Conservation (phyloP, 108 stramenopile genomes). For the Hondaea fermentalgiana region DNA sequence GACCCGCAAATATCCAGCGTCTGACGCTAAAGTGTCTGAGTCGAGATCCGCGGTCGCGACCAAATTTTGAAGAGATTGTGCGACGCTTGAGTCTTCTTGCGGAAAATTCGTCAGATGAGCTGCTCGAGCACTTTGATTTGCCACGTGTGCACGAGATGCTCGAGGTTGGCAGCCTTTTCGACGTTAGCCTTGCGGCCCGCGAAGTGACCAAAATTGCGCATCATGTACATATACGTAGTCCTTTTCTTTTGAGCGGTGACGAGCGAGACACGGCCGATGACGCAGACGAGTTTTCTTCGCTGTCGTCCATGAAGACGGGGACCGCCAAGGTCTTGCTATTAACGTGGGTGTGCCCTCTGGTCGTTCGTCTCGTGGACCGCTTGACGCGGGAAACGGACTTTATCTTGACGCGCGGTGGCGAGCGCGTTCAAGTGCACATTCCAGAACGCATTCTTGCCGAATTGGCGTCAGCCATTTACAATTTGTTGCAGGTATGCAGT, state of each 20-base stretch:
- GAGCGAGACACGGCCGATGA: not conserved
- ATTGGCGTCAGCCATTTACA: not conserved
- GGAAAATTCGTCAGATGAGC: not conserved
- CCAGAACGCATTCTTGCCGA: not conserved
- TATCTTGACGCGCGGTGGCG: not conserved
- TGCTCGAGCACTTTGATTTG: constrained; percentile 1
- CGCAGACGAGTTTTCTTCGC: not conserved
- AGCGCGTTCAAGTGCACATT: not conserved
- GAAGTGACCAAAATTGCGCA: not conserved
- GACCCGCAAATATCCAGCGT: not conserved
- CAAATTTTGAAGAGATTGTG: constrained; percentile 15
- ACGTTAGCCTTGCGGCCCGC: not conserved
- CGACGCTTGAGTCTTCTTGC: not conserved
- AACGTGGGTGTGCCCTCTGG: not conserved
- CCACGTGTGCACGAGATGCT: constrained; percentile 20
- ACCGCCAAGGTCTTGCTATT: not conserved
- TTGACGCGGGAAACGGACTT: not conserved
- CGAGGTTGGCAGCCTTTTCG: not conserved
- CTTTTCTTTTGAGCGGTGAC: not conserved
- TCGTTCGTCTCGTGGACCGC: not conserved
- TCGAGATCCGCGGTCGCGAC: not conserved
- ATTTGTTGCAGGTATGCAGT: not conserved
- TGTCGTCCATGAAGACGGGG: not conserved
- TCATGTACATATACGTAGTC: not conserved
- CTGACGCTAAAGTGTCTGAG: not conserved